phyloP scores from a whole-genome alignment of 768 basidiomycete species.

The Lentinula detonsa region DNA sequence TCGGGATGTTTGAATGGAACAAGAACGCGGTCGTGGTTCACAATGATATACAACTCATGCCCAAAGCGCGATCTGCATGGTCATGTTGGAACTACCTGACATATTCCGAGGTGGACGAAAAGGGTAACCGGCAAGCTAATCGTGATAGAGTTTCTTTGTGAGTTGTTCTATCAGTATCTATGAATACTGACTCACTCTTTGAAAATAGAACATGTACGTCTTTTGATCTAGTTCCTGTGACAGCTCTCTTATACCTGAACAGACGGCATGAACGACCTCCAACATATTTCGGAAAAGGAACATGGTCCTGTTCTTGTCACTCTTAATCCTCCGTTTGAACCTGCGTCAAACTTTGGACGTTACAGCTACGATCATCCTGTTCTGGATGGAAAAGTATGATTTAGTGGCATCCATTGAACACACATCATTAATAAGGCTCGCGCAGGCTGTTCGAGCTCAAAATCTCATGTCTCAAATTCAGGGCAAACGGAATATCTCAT shows the following conservation, averaged over 20 bases:
- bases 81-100: conserved; percentile 82
- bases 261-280: conserved; percentile 77
- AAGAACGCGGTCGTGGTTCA: conserved; percentile 65
- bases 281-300: conserved; percentile 48
- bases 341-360: conserved; percentile 41
- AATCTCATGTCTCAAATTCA: conserved; percentile 51
- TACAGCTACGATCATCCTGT: conserved; percentile 69
- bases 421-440: neutral
- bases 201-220: conserved; percentile 36
- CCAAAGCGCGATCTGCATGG: conserved; percentile 53
- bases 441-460: conserved; percentile 51
- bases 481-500: conserved; percentile 53
- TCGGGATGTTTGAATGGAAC: conserved; percentile 61
- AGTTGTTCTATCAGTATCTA: conserved; percentile 16
- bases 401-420: neutral
- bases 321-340: conserved; percentile 65
- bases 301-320: conserved; percentile 67
- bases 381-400: conserved; percentile 42
- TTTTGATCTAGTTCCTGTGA: neutral
- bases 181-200: neutral
- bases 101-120: conserved; percentile 28
- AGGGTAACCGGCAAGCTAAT: conserved; percentile 36
- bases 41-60: conserved; percentile 52
- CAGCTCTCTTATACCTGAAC: conserved; percentile 3
- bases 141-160: conserved; percentile 58